Percentiles rank a stretch among this genome's conserved stretches.
Evolutionary conservation across 2,329 filamentous ascomycete species (phyloP).

Genomic region (Exophiala aquamarina): DNA sequence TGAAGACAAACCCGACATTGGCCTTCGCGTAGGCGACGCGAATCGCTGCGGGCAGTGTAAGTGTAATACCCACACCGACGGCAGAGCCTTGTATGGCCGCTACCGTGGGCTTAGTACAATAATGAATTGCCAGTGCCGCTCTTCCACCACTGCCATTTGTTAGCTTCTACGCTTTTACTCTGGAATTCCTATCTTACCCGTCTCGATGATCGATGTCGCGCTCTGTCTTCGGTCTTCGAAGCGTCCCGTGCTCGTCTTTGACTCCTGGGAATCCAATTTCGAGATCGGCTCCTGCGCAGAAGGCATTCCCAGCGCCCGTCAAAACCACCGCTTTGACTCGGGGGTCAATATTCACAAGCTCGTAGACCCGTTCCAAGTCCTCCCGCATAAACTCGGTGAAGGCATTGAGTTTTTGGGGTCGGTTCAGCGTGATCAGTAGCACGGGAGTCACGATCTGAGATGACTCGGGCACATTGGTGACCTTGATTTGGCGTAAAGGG

Average conservation of each 20-base stretch:
- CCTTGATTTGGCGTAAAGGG: slow-evolving; percentile 33
- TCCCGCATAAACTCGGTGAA: slow-evolving; percentile 65
- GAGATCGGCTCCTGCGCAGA: slow-evolving; percentile 65
- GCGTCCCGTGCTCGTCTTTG: slow-evolving; percentile 14
- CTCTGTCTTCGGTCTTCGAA: slow-evolving; percentile 21
- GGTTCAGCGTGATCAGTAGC: slow-evolving; percentile 63
- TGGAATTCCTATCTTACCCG: slow-evolving; percentile 15
- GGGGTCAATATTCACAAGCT: slow-evolving; percentile 52
- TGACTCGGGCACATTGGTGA: slow-evolving; percentile 39
- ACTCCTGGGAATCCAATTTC: slow-evolving; percentile 28
- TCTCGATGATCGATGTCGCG: slow-evolving; percentile 29
- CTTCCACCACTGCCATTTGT: slow-evolving; percentile 47
- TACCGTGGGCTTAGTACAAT: slow-evolving; percentile 59
- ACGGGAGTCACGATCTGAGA: slow-evolving; percentile 60
- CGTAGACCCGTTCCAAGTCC: slow-evolving; percentile 58
- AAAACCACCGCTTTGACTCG: slow-evolving; percentile 58
- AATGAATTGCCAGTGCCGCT: slow-evolving; percentile 56
- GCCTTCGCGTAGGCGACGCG: slow-evolving; percentile 55
- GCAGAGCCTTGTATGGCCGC: slow-evolving; percentile 60
- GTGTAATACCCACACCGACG: slow-evolving; percentile 62
- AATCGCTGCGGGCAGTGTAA: slow-evolving; percentile 58
- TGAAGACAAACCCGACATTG: slow-evolving; percentile 71
- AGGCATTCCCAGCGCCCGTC: slow-evolving; percentile 54
- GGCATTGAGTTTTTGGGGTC: slow-evolving; percentile 66
- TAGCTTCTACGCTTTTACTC: slow-evolving; percentile 1